phyloP scores from a whole-genome alignment of 176 grass and related monocot species.

The Dactylis glomerata region DNA sequence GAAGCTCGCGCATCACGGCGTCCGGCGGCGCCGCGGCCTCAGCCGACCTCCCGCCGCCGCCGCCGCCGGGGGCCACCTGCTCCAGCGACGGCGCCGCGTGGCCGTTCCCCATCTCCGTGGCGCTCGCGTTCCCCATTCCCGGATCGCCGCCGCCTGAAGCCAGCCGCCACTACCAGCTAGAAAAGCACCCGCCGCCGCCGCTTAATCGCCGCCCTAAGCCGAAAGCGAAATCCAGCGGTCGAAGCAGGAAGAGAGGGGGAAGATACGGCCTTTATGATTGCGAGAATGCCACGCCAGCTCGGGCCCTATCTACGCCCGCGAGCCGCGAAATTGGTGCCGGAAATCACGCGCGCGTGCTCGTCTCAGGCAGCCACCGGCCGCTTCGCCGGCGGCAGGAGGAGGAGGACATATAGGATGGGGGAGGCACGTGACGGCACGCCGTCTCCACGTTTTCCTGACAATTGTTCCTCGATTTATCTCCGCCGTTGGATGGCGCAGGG shows the following conservation, averaged over 20 bases:
- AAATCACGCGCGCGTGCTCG: background rate
- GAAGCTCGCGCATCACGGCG: conserved; percentile 37
- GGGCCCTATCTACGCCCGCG: background rate
- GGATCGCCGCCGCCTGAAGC: background rate
- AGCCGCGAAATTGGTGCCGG: background rate
- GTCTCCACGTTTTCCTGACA: background rate
- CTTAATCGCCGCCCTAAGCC: background rate
- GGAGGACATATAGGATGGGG: conserved; percentile 15
- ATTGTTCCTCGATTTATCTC: background rate
- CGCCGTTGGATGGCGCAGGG: conserved; percentile 13
- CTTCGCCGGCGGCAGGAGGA: conserved; percentile 20
- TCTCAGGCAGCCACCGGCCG: conserved; percentile 7
- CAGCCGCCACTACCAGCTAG: background rate
- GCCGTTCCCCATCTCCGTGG: conserved; percentile 59
- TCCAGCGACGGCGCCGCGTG: conserved; percentile 24
- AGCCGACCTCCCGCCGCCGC: conserved; percentile 1
- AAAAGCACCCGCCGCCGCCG: background rate
- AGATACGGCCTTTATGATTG: background rate
- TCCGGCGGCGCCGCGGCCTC: conserved; percentile 26
- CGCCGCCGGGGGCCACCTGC: background rate
- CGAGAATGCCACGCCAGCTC: background rate
- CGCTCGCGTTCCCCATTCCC: conserved; percentile 72
- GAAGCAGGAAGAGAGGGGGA: background rate
- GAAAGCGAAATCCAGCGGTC: background rate
- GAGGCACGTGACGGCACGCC: conserved; percentile 35